Conservation (phyloP, 106 monocot genomes). For the Allium cepa region DNA sequence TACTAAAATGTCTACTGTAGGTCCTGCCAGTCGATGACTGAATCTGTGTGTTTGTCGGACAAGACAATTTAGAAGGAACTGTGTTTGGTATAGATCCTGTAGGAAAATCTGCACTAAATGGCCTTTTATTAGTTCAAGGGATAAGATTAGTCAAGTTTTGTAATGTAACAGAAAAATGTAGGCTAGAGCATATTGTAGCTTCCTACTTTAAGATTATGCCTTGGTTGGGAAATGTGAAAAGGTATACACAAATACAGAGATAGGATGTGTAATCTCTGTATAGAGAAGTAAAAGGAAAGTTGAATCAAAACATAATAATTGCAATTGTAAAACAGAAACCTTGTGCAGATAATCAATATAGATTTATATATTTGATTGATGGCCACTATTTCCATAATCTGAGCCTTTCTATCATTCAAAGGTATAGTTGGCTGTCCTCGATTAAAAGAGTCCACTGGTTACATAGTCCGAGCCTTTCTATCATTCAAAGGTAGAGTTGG, state of each 20-base stretch:
- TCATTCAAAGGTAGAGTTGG: too few relatives aligned
- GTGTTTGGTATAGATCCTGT: conserved; percentile 5
- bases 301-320: too few relatives aligned
- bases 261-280: too few relatives aligned
- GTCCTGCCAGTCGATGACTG: conserved; percentile 10
- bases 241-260: neutral
- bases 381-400: too few relatives aligned
- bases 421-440: too few relatives aligned
- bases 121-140: neutral
- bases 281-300: too few relatives aligned
- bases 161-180: neutral
- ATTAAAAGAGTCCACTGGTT: too few relatives aligned
- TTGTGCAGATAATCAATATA: too few relatives aligned
- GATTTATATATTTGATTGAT: too few relatives aligned
- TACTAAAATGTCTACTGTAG: conserved; percentile 23
- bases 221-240: neutral
- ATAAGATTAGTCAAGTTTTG: neutral
- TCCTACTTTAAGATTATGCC: neutral
- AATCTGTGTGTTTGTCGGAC: conserved; percentile 9
- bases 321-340: too few relatives aligned
- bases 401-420: too few relatives aligned
- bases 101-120: conserved; percentile 6
- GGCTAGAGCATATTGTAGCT: neutral
- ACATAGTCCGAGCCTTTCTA: too few relatives aligned
- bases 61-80: conserved; percentile 16